phyloP scores from a whole-genome alignment of 2,329 filamentous ascomycete species.

The Calycina herbarum region DNA sequence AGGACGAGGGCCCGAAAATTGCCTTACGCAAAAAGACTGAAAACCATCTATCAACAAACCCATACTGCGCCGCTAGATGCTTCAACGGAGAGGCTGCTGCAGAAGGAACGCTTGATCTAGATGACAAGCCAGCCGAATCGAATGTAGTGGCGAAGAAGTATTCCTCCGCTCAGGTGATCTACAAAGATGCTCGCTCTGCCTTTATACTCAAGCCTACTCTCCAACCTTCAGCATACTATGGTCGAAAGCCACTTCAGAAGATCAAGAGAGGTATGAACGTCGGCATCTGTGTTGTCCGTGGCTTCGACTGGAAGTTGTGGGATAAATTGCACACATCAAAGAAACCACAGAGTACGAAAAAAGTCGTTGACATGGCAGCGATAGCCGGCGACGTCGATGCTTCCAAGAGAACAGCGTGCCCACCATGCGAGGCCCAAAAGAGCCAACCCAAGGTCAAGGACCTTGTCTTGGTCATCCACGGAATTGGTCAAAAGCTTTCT shows the following conservation, averaged over 20 bases:
- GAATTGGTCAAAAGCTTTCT: slow-evolving; percentile 94
- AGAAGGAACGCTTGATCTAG: slow-evolving; percentile 47
- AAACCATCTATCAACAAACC: slow-evolving; percentile 43
- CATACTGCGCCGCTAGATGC: slow-evolving; percentile 60
- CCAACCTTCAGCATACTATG: slow-evolving; percentile 81
- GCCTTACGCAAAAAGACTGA: slow-evolving; percentile 31
- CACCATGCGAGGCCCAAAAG: slow-evolving; percentile 64
- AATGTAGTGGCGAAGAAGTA: slow-evolving; percentile 54
- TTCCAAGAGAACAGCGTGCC: slow-evolving; percentile 41
- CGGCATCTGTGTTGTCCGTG: slow-evolving; percentile 83
- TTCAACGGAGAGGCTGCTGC: slow-evolving; percentile 60
- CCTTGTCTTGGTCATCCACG: slow-evolving; percentile 86
- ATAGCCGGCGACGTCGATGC: slow-evolving; percentile 21
- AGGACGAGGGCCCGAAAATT: slow-evolving; percentile 44
- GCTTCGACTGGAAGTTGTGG: slow-evolving; percentile 80
- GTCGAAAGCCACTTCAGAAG: slow-evolving; percentile 75
- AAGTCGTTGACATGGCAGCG: slow-evolving; percentile 33
- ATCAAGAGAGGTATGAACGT: slow-evolving; percentile 77
- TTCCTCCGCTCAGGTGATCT: slow-evolving; percentile 79
- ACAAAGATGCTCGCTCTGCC: slow-evolving; percentile 73
- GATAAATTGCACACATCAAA: slow-evolving; percentile 59
- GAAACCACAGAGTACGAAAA: slow-evolving; percentile 34
- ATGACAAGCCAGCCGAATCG: slow-evolving; percentile 21
- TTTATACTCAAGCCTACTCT: slow-evolving; percentile 85
- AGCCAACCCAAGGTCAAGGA: slow-evolving; percentile 75